Conservation (phyloP, 2,329 filamentous ascomycete species). For the Gremmenia infestans region DNA sequence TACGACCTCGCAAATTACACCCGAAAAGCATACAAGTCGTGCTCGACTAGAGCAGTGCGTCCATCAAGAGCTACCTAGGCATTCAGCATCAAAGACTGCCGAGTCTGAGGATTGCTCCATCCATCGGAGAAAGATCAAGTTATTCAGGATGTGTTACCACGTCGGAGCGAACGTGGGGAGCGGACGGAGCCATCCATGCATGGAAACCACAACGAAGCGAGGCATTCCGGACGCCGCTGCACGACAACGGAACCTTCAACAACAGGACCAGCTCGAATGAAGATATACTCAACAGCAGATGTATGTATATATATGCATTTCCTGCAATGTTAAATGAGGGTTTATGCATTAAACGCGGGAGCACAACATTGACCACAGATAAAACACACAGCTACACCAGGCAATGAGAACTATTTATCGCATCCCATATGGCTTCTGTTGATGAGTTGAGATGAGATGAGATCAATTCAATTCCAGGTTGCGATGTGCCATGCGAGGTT, state of each 20-base stretch:
- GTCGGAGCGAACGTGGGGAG: neutral
- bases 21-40: neutral
- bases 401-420: neutral
- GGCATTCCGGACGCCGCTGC: neutral
- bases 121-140: neutral
- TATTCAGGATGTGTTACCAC: neutral
- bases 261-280: neutral
- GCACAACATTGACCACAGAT: neutral
- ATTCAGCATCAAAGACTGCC: neutral
- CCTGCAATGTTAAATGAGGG: neutral
- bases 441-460: neutral
- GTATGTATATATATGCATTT: neutral
- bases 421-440: neutral
- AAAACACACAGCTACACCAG: neutral
- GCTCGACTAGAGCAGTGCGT: neutral
- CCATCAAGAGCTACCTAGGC: neutral
- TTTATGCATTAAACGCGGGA: neutral
- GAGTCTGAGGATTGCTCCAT: neutral
- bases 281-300: neutral
- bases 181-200: neutral
- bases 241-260: neutral
- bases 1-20: neutral
- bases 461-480: neutral
- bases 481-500: no score
- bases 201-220: neutral